Base-by-base conservation (phyloP, 129 eudicot species). In the sunflower (Helianthus annuus) region DNA sequence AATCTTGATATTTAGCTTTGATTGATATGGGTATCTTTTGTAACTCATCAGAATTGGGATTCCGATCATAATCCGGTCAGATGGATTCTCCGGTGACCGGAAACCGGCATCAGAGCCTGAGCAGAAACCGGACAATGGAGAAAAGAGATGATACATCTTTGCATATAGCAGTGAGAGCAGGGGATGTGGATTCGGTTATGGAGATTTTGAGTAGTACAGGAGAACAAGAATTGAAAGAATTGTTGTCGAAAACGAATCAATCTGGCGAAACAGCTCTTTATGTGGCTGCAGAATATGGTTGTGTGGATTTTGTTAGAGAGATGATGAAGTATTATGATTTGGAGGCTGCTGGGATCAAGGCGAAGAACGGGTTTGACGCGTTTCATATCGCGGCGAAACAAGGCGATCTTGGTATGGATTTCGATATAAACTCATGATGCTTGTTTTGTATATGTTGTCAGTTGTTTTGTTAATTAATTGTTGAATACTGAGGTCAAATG, bases 91-190 rank as follows among this genome's bases (percentile, higher is more conserved):
- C 65, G 15, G 72, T 27, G 48, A 68, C 64, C 49, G 82, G 77
- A 16, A 78, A 78, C 49, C 45, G 24, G 48, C 76, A 72, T 69
- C 82, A 57, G 76, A 82, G 82, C 69, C 68, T 84, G 27, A 54
- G 64, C 40, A 76, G 82, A 76, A 80, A 36, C 36, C 76, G 78
- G 73, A 82, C 83, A 16, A 83, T 77, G 85, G 84, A 77, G 36
- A 89, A 83, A 75, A 76, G 82, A 56, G 96, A 83, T 36, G 89
- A 86, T 38, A 75, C 96, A 16, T 73, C 68, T 5, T 63, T 89
- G 75, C 96, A 89, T 82, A 77, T 76, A 4, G 85, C 91, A 13
- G 80, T 80, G 4, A 89, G 91, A 68, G 70, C 87, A 24, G 89
- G 82, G 76, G 76, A 89, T 74, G 71, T 81, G 66, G 79, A 68